These are phyloP conservation scores for Pecoramyces ruminantium DNA, from an alignment of 192 early-diverging fungal species.

Conservation along the genomic window DNA sequence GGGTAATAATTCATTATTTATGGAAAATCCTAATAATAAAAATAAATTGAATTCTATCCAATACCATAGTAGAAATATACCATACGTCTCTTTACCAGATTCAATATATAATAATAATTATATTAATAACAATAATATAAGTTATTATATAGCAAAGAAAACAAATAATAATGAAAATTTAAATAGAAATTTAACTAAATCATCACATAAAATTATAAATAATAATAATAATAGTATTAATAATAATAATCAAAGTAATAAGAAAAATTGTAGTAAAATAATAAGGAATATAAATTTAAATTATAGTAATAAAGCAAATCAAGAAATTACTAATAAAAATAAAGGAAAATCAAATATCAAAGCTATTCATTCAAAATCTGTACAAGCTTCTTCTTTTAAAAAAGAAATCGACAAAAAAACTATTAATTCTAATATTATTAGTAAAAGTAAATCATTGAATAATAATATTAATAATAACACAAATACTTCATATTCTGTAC, in stretches of 20 bases:
- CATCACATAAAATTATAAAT: background rate
- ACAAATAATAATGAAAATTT: background rate
- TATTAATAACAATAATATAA: background rate
- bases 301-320: background rate
- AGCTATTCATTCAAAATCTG: background rate
- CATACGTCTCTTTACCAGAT: background rate
- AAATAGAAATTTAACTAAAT: background rate
- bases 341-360: background rate
- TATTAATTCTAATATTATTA: too few species aligned
- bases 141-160: background rate
- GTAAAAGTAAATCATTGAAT: too few species aligned
- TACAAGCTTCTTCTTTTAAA: too few species aligned
- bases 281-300: background rate
- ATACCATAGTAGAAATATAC: background rate
- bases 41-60: background rate
- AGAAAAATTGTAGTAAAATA: background rate
- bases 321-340: background rate
- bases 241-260: background rate
- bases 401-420: too few species aligned
- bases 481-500: too few species aligned
- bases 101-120: background rate
- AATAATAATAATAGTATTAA: background rate
- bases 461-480: too few species aligned
- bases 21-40: background rate
- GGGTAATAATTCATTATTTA: background rate